Evolutionary conservation across 331 rosid species (phyloP).

Genomic region (Quercus phellos): DNA sequence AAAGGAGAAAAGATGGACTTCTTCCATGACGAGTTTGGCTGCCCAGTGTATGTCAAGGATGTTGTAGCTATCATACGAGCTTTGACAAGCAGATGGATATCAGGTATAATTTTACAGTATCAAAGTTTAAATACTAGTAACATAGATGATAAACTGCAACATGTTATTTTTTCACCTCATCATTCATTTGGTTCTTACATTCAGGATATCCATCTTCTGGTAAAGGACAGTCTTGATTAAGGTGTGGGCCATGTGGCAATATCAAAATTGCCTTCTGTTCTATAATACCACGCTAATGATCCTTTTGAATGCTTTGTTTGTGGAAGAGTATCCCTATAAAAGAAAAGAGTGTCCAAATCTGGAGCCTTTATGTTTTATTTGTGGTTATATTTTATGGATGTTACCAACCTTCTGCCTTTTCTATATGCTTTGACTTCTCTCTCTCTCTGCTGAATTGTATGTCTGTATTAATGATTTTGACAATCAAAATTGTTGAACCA

Average conservation of each 20-base stretch:
- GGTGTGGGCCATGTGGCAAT: neutral
- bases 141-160: neutral
- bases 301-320: neutral
- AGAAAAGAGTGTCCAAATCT: neutral
- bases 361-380: neutral
- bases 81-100: conserved; percentile 58
- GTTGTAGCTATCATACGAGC: conserved; percentile 50
- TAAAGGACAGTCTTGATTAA: neutral
- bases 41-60: conserved; percentile 82
- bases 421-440: neutral
- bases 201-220: neutral
- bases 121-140: neutral
- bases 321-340: no score
- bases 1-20: conserved; percentile 52
- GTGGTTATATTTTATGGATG: neutral
- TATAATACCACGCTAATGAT: neutral
- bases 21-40: conserved; percentile 83
- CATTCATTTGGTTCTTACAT: conserved; percentile 2
- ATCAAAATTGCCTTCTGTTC: neutral
- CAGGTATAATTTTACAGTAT: conserved; percentile 45
- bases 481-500: conserved; percentile 24
- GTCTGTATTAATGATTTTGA: conserved; percentile 15
- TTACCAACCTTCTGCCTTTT: neutral
- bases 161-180: neutral
- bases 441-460: conserved; percentile 2